phyloP scores from a whole-genome alignment of 345 rosid genomes.

The Murraya koenigii region DNA sequence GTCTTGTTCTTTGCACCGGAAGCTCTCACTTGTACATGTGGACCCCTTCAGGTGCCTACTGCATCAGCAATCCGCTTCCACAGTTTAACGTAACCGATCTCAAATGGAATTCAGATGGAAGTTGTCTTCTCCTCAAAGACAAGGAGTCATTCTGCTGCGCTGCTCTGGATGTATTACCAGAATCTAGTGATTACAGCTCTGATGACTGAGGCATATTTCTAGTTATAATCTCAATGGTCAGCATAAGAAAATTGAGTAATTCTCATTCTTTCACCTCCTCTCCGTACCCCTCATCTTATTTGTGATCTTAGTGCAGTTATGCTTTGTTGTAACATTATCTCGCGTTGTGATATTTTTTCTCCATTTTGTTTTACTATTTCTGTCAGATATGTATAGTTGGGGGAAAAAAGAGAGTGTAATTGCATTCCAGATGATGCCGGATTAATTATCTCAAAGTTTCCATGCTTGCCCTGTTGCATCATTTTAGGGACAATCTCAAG shows the following conservation, averaged over 20 bases:
- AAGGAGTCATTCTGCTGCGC: slow-evolving; percentile 89
- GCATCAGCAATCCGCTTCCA: slow-evolving; percentile 70
- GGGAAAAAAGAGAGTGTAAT: background rate
- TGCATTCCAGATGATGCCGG: background rate
- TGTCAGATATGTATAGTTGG: background rate
- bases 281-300: background rate
- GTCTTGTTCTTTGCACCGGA: slow-evolving; percentile 83
- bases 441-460: background rate
- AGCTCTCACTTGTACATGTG: slow-evolving; percentile 93
- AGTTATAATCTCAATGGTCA: background rate
- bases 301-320: background rate
- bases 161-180: slow-evolving; percentile 62
- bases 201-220: slow-evolving; percentile 48
- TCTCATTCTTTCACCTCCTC: background rate
- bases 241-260: background rate
- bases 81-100: slow-evolving; percentile 70
- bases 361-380: background rate
- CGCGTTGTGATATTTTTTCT: background rate
- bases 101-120: slow-evolving; percentile 90
- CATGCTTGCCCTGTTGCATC: background rate
- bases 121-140: slow-evolving; percentile 90
- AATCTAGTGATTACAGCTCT: slow-evolving; percentile 89
- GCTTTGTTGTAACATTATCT: slow-evolving; percentile 10
- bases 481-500: background rate
- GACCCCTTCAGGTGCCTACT: slow-evolving; percentile 93